Evolutionary conservation across 1,284 basidiomycete genomes (phyloP).

Genomic region (Phellopilus nigrolimitatus): DNA sequence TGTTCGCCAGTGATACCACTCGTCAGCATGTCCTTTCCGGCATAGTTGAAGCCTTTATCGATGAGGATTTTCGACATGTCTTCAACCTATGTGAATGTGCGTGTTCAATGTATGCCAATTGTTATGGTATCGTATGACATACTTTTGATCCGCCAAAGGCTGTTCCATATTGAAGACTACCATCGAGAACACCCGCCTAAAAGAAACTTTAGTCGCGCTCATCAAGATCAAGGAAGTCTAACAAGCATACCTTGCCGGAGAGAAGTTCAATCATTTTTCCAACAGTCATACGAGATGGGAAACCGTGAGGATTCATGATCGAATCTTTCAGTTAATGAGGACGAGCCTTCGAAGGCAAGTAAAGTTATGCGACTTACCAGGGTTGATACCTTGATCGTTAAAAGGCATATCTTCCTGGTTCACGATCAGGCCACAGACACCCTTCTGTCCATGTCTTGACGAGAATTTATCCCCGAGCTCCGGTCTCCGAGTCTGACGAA

Average conservation of each 20-base stretch:
- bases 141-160: conserved; percentile 97
- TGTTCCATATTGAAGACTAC: conserved; percentile 89
- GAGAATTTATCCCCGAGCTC: conserved; percentile 99
- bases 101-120: conserved; percentile 18
- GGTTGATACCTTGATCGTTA: conserved; percentile 94
- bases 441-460: conserved; percentile 97
- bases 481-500: conserved; percentile 93
- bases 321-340: conserved; percentile 57
- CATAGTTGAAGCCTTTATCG: conserved; percentile 95
- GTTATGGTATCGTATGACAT: conserved; percentile 8
- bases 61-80: conserved; percentile 97
- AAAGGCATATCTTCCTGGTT: conserved; percentile 99
- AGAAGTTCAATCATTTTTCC: conserved; percentile 99
- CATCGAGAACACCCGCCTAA: conserved; percentile 83
- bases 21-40: conserved; percentile 97
- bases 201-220: conserved; percentile 18
- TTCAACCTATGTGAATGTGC: conserved; percentile 61
- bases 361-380: conserved; percentile 46
- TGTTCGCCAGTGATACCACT: conserved; percentile 97
- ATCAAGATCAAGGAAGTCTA: conserved; percentile 10
- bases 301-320: conserved; percentile 99
- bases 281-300: conserved; percentile 99
- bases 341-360: background rate
- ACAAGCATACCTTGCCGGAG: conserved; percentile 76
- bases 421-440: conserved; percentile 97